Percentiles rank a stretch among this genome's conserved stretches.
Evolutionary conservation across 768 basidiomycete genomes (phyloP).

Genomic region (Termitomyces sp.): DNA sequence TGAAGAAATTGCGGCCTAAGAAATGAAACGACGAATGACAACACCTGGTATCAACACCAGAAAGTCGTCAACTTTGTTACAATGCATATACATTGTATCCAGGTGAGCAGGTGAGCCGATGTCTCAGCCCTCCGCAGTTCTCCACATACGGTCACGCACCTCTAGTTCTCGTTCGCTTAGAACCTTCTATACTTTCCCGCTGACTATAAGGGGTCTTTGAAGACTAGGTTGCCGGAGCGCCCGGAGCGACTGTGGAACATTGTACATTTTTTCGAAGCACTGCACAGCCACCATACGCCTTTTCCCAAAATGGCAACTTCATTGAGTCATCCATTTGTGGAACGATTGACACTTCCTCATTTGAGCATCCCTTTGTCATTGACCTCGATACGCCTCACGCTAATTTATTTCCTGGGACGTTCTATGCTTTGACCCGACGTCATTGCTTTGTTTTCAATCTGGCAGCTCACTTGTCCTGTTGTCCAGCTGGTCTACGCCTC

Average conservation of each 20-base stretch:
- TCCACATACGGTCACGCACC: not conserved
- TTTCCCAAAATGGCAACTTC: constrained; percentile 18
- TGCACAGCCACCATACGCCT: constrained; percentile 15
- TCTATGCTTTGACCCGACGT: constrained; percentile 4
- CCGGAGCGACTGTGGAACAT: not conserved
- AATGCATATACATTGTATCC: too few species aligned
- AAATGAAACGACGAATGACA: not conserved
- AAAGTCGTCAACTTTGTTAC: not conserved
- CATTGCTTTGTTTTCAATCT: constrained; percentile 26
- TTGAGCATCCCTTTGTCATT: constrained; percentile 24
- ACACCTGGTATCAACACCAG: not conserved
- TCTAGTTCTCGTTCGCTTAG: not conserved
- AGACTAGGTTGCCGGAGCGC: not conserved
- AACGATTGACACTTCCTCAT: constrained; percentile 21
- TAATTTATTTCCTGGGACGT: not conserved
- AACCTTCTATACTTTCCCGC: not conserved
- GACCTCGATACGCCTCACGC: not conserved
- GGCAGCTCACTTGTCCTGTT: constrained; percentile 23
- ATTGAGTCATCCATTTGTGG: constrained; percentile 22
- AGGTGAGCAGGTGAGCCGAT: not conserved
- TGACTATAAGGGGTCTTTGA: not conserved
- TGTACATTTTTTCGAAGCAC: not conserved
- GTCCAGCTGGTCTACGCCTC: constrained; percentile 6
- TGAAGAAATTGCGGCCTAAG: not conserved
- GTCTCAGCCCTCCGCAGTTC: not conserved